Evolutionary conservation across 2,329 filamentous ascomycete genomes (phyloP), one percentile per base, ranked within the genome.

Genomic region (Colletotrichum tanaceti): DNA sequence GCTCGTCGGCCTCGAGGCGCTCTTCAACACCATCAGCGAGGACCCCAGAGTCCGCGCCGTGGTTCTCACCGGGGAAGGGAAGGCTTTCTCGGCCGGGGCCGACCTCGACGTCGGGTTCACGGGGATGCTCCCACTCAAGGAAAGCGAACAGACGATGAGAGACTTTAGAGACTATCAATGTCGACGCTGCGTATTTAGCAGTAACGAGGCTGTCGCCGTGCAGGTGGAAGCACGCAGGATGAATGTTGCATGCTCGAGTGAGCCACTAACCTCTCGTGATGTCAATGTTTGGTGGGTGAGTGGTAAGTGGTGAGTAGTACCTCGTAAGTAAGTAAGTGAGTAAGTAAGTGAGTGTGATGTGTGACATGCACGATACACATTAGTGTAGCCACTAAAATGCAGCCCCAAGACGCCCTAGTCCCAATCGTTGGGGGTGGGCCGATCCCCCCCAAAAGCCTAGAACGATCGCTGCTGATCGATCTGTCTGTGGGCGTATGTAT

Each of bases 1-100:
- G 89, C 85, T 86, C 73, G 73, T 78, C 16, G 89, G 90, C 72
- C 82, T 93, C 35, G 84, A 87, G 67, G 72, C 78, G 2, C 87
- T 86, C 49, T 86, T 86, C 74, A 41, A 39, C 52, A 55, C 20
- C 52, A 20, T 55, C 32, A 41, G 52, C 52, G 52, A 55, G 52
- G 52, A 41, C 52, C 50, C 52, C 13, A 13, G 52, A 22, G 52
- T 39, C 11, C 52, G 35, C n/a, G 13, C 35, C n/a, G 35, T 41
- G 11, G 35, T 55, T 9, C 35, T 39, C 20, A 55, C n/a, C 6
- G 52, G 52, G 13, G 52, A 18, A 22, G 52, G 52, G n/a, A 55
- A 39, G 35, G 58, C 32, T 16, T 60, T 41, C 32, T 60, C 46
- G 5, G 52, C 35, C 20, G 52, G 52, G 1, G 35, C 35, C 13